Base-by-base conservation (phyloP, 352 stramenopile genomes). In the Phytophthora citricola region DNA sequence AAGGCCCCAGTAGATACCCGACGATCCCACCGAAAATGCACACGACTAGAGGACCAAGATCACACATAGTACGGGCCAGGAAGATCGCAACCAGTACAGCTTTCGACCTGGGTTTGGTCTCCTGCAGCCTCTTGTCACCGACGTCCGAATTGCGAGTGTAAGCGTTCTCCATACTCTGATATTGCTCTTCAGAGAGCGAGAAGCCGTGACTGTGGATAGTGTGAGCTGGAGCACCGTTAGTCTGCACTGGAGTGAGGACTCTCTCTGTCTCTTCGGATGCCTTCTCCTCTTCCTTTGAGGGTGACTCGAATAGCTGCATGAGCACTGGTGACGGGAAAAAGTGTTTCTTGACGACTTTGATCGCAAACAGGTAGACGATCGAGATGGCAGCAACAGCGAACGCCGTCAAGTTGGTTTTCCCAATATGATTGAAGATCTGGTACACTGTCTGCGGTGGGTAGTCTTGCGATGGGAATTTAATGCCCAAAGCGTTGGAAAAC, bases 401-500 rank as follows among this genome's bases (percentile, higher is more conserved):
- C 5, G 58, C 58, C 4, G 31, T 57, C n/a, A 64, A 81, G 49
- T 96, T 92, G 38, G 81, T 83, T 12, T 94, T 56, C 11, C 56
- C 55, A 43, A 92, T 81, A 50, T 79, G 47, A 22, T 74, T 47
- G 43, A 92, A 76, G 40, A 95, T 60, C 48, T 83, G 73, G 51
- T 76, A 63, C 2, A 92, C 57, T 6, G 87, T 83, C 51, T 84
- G 58, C 10, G 89, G 76, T 43, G 89, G 66, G 58, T 57, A 74
- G 58, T 53, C 84, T 59, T 53, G 62, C 66, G 72, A 48, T 36
- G 70, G 40, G 66, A 94, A 66, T 17, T 71, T 79, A 55, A 96
- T 81, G 22, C 84, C 85, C 48, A 97, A 73, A 47, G 89, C 80
- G 50, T 89, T 89, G 47, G 88, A 85, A 4, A 97, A 53, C 15